A percentile compares a stretch with the other conserved stretches of the same genome.
Evolutionary conservation across 2,329 filamentous ascomycete species (phyloP).

Genomic region (Corniculantispora saksenae): DNA sequence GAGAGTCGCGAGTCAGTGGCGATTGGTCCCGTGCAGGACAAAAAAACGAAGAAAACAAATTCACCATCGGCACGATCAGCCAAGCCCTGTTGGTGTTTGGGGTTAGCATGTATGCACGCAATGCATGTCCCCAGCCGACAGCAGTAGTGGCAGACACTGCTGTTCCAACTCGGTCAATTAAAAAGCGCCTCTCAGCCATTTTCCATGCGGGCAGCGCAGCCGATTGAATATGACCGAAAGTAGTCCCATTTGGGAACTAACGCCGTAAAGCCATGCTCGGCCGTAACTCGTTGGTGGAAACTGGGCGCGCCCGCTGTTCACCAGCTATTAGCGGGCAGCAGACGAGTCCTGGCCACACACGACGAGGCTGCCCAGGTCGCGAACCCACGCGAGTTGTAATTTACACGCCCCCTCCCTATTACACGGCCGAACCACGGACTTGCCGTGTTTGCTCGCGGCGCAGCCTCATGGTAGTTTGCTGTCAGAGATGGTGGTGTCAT

Average conservation of each 20-base stretch:
- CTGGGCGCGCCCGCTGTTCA: background rate
- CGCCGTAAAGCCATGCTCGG: background rate
- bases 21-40: background rate
- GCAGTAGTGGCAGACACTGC: no score
- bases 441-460: background rate
- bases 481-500: background rate
- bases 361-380: background rate
- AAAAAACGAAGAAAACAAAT: background rate
- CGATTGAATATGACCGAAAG: constrained; percentile 8
- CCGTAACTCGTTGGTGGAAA: background rate
- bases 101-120: background rate
- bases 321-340: background rate
- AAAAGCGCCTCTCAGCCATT: constrained; percentile 17
- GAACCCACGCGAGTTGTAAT: background rate
- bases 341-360: background rate
- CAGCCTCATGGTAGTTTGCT: background rate
- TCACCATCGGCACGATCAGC: background rate
- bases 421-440: background rate
- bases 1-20: constrained; percentile 6
- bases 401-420: background rate
- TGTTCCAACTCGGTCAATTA: constrained; percentile 11
- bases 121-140: background rate
- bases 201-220: constrained; percentile 6
- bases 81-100: background rate
- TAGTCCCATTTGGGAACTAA: constrained; percentile 9